Base-by-base conservation (phyloP, 2,329 filamentous ascomycete genomes). In the Fusarium sp. region DNA sequence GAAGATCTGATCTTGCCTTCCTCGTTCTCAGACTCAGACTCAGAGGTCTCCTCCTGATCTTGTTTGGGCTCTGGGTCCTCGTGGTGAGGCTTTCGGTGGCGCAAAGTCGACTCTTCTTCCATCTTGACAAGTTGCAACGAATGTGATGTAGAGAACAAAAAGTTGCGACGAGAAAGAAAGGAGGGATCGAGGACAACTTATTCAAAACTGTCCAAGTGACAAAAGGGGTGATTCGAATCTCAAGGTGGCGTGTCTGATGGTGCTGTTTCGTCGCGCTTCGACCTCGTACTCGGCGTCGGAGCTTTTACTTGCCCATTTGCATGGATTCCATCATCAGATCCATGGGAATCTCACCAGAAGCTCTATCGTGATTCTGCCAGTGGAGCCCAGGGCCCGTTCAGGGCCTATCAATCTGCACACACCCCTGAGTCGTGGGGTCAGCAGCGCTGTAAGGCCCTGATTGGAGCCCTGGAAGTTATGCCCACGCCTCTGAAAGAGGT, bases 11-110 rank as follows among this genome's bases (percentile, higher is more conserved):
- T 70, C 56, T 74, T 78, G 67, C 66, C 20, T 60, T 72, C 68
- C 42, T 79, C 74, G 27, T 74, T 71, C 38, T 77, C 67, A 11
- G 66, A 45, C 16, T 65, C 73, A 14, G 68, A 22, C 6, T 20
- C 40, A 13, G 40, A 29, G 6, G 25, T 13, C 25, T 52, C 47
- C 25, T 29, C 47, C 16, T 52, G 25, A 9, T n/a, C 47, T 13
- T n/a, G 25, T 10, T 52, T 18, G 6, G 25, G 47, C 25, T 29
- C 16, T 14, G 42, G 33, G n/a, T 75, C 67, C 61, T 73, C 73
- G 13, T 77, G 77, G 59, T 76, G 79, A 67, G 77, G 79, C 75
- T 86, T 87, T 71, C 86, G 85, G 76, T 88, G 85, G 59, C 86
- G 86, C 57, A 87, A 78, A 61, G 81, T 79, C 11, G 80, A 75